Percentiles rank a stretch among this genome's conserved stretches.
These are phyloP conservation scores for Geranium brycei DNA, from an alignment of 345 rosid genomes.

Conservation along the genomic window DNA sequence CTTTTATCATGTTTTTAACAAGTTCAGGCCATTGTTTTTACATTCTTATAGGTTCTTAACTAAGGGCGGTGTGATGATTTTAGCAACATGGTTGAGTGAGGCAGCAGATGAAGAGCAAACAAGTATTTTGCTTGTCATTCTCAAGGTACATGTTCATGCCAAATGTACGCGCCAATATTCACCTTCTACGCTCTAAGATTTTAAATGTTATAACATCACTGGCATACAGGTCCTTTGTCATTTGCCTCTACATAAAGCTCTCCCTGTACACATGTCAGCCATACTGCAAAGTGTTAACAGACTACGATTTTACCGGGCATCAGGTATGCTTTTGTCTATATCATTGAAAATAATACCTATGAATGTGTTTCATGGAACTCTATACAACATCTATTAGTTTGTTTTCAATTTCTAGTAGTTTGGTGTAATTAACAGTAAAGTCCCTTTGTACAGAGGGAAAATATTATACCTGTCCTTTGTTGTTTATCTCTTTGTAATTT, in stretches of 20 bases:
- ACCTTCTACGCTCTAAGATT: constrained; percentile 6
- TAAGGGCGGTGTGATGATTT: constrained; percentile 83
- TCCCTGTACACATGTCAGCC: constrained; percentile 86
- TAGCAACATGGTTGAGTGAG: constrained; percentile 89
- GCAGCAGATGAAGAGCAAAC: constrained; percentile 88
- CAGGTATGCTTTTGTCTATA: constrained; percentile 54
- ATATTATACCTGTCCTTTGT: constrained; percentile 1
- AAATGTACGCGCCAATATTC: not conserved
- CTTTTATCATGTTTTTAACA: constrained; percentile 3
- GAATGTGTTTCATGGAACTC: too few relatives aligned
- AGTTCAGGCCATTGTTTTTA: constrained; percentile 7
- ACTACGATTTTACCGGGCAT: constrained; percentile 59
- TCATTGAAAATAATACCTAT: not conserved
- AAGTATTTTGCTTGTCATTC: constrained; percentile 50
- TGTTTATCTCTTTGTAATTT: constrained; percentile 8
- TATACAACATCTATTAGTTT: not conserved
- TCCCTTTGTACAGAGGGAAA: not conserved
- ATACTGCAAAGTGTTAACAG: constrained; percentile 77
- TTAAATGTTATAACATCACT: constrained; percentile 1
- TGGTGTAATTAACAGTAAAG: not conserved
- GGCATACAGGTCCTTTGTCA: constrained; percentile 67
- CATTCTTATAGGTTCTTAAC: constrained; percentile 57
- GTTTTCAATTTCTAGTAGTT: not conserved
- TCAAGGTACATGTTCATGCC: constrained; percentile 32
- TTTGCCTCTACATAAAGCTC: constrained; percentile 79